Evolutionary conservation across 768 basidiomycete genomes (phyloP).

Genomic region (Lactarius hatsudake): DNA sequence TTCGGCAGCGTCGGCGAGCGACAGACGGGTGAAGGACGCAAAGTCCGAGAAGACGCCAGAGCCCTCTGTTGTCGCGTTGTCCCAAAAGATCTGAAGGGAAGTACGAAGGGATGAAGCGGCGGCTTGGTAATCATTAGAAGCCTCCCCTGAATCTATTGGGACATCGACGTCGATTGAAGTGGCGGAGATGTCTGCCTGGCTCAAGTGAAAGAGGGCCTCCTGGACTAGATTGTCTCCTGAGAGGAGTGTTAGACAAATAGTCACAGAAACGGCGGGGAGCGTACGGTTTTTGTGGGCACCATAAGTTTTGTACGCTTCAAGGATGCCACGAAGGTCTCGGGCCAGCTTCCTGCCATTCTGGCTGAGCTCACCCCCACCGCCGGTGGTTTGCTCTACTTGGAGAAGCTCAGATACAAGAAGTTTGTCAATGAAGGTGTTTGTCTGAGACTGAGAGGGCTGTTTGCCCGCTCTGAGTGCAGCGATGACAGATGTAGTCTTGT

Average conservation of each 20-base stretch:
- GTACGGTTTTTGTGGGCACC: conserved; percentile 57
- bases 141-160: conserved; percentile 43
- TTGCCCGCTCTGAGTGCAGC: conserved; percentile 73
- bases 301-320: conserved; percentile 57
- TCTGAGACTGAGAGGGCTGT: conserved; percentile 60
- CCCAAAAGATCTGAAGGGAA: conserved; percentile 52
- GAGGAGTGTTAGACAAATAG: conserved; percentile 5
- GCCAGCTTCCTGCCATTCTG: conserved; percentile 54
- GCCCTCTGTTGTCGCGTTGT: conserved; percentile 52
- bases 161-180: conserved; percentile 36
- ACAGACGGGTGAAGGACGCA: conserved; percentile 59
- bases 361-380: conserved; percentile 46
- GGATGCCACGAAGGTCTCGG: conserved; percentile 46
- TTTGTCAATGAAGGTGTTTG: conserved; percentile 53
- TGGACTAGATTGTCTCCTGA: conserved; percentile 65
- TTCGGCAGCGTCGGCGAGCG: conserved; percentile 66
- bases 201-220: conserved; percentile 62
- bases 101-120: conserved; percentile 50
- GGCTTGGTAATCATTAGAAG: conserved; percentile 47
- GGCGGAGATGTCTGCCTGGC: conserved; percentile 48
- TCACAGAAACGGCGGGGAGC: background rate
- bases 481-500: conserved; percentile 56
- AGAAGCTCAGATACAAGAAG: conserved; percentile 49
- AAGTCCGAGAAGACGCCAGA: conserved; percentile 57
- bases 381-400: conserved; percentile 40